phyloP scores from a whole-genome alignment of 768 basidiomycete genomes.

The Leccinum pellstonianum region DNA sequence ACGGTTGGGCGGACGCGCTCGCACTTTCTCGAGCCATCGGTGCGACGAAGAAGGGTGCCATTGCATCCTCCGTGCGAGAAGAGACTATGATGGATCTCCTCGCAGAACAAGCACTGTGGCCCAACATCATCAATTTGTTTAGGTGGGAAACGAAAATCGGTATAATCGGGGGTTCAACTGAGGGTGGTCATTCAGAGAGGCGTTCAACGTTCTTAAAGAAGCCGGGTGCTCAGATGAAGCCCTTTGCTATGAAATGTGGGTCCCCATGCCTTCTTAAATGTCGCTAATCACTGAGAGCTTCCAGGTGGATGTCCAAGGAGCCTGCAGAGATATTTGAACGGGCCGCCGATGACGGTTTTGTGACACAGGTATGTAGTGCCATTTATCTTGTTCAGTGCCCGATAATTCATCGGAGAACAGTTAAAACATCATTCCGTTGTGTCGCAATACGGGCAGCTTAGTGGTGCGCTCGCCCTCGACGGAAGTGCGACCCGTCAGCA shows the following conservation, averaged over 20 bases:
- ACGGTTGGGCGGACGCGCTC: conserved; percentile 45
- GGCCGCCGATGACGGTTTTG: conserved; percentile 66
- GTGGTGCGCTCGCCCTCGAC: conserved; percentile 54
- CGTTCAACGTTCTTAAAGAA: conserved; percentile 59
- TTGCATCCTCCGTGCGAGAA: conserved; percentile 59
- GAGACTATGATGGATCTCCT: conserved; percentile 67
- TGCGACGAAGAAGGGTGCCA: conserved; percentile 62
- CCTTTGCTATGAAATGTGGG: conserved; percentile 62
- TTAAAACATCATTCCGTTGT: conserved; percentile 60
- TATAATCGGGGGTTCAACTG: neutral
- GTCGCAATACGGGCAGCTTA: conserved; percentile 63
- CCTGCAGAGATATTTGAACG: conserved; percentile 68
- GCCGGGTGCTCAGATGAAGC: conserved; percentile 68
- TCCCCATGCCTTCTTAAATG: neutral
- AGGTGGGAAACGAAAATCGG: conserved; percentile 32
- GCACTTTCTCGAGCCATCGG: conserved; percentile 59
- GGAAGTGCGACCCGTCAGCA: conserved; percentile 48
- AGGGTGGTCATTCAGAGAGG: conserved; percentile 42
- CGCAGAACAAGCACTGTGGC: conserved; percentile 67
- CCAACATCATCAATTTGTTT: conserved; percentile 64
- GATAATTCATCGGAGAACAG: conserved; percentile 28
- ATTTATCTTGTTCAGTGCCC: neutral
- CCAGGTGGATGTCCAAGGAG: conserved; percentile 72
- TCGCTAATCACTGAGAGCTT: neutral
- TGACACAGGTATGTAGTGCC: conserved; percentile 42